Conservation (phyloP, 352 stramenopile genomes). For the Phytophthora melonis region DNA sequence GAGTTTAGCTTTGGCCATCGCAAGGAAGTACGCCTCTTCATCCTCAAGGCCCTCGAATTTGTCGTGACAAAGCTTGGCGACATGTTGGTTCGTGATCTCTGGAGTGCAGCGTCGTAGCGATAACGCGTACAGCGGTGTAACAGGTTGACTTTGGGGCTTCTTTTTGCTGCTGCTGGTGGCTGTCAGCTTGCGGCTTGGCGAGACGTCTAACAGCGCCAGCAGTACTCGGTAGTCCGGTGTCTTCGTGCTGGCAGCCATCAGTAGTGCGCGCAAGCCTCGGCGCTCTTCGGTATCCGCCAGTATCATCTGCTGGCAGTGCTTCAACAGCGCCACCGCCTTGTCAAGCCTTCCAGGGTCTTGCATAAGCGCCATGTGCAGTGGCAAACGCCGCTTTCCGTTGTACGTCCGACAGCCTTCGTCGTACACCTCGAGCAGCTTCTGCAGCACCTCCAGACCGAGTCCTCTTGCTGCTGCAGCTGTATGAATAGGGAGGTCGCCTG, state of each 20-base stretch:
- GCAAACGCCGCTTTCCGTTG: conserved; percentile 53
- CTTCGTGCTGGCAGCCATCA: conserved; percentile 51
- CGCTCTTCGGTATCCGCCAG: conserved; percentile 43
- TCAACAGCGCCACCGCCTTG: conserved; percentile 41
- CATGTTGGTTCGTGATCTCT: conserved; percentile 27
- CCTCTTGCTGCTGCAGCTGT: conserved; percentile 41
- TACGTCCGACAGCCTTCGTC: conserved; percentile 48
- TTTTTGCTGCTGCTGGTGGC: neutral
- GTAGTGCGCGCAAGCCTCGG: conserved; percentile 47
- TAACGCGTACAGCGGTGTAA: conserved; percentile 66
- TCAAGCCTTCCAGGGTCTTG: conserved; percentile 35
- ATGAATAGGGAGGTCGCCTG: conserved; percentile 60
- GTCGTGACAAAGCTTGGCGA: conserved; percentile 40
- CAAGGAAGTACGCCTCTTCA: conserved; percentile 62
- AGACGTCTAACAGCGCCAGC: conserved; percentile 47
- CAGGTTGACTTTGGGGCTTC: conserved; percentile 13
- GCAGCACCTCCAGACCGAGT: conserved; percentile 27
- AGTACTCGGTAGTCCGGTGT: conserved; percentile 46
- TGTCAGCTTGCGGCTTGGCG: conserved; percentile 35
- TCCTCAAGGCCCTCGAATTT: conserved; percentile 68
- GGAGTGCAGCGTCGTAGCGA: conserved; percentile 44
- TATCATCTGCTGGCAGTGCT: conserved; percentile 43
- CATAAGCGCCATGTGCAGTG: conserved; percentile 58
- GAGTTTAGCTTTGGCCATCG: conserved; percentile 67
- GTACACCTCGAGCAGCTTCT: conserved; percentile 41